Evolutionary conservation across 176 grass and related monocot genomes (phyloP).

Genomic region (Puccinellia tenuiflora): DNA sequence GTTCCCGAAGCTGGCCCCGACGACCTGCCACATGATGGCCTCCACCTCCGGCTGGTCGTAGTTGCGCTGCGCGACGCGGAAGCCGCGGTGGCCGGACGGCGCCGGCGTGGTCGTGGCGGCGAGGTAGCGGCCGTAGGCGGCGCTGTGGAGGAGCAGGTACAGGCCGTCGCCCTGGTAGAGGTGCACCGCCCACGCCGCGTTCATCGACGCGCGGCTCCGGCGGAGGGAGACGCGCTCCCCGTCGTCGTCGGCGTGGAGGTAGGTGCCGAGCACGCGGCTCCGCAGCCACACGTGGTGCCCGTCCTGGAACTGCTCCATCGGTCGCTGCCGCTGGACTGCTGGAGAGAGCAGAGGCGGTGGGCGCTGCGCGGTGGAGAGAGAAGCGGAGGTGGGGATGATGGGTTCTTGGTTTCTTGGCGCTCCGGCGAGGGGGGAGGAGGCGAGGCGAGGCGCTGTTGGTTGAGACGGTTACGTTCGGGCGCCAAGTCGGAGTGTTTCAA

Average conservation of each 20-base stretch:
- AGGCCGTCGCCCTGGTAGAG: not conserved
- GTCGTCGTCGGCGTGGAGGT: constrained; percentile 16
- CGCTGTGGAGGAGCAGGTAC: not conserved
- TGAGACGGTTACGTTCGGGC: not conserved
- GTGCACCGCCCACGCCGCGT: constrained; percentile 15
- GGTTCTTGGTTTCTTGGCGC: not conserved
- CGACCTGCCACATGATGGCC: not conserved
- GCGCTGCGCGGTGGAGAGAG: not conserved
- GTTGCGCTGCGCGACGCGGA: not conserved
- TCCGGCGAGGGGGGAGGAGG: not conserved
- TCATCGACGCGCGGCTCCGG: not conserved
- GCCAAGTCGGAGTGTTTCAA: not conserved
- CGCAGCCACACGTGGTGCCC: not conserved
- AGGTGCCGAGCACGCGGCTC: not conserved
- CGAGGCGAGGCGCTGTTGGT: not conserved
- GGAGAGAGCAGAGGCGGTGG: not conserved
- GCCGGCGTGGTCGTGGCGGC: not conserved
- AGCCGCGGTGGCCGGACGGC: not conserved
- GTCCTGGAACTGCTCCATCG: constrained; percentile 15
- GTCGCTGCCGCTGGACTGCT: not conserved
- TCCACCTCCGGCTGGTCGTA: not conserved
- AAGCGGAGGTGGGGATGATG: not conserved
- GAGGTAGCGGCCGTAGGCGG: constrained; percentile 30
- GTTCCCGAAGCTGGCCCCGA: not conserved
- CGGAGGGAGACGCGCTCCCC: not conserved